Evolutionary conservation across 2,329 filamentous ascomycete species (phyloP).

Genomic region (Curvularia verruculosa): DNA sequence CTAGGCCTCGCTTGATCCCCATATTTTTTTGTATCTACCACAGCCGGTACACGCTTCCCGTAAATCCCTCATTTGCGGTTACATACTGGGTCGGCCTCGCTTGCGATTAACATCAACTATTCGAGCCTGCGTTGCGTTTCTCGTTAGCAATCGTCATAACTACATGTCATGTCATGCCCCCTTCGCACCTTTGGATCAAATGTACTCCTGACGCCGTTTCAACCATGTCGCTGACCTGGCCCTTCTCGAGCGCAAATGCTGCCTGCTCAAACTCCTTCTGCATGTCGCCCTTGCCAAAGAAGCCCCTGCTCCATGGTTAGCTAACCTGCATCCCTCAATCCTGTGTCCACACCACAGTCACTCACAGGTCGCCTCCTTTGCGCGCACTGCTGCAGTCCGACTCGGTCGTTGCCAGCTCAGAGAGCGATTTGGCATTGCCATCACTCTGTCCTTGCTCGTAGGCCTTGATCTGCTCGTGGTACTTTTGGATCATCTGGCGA

Average conservation of each 20-base stretch:
- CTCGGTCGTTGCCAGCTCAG: slow-evolving; percentile 84
- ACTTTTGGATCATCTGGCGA: slow-evolving; percentile 72
- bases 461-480: slow-evolving; percentile 77
- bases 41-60: slow-evolving; percentile 17
- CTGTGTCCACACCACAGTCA: slow-evolving; percentile 25
- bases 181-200: slow-evolving; percentile 81
- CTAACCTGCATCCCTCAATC: too few relatives aligned
- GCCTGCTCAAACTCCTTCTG: slow-evolving; percentile 98
- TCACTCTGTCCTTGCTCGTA: slow-evolving; percentile 57
- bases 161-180: slow-evolving; percentile 1
- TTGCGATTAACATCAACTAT: slow-evolving; percentile 10
- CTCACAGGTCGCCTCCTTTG: slow-evolving; percentile 86
- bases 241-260: slow-evolving; percentile 85
- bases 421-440: slow-evolving; percentile 57
- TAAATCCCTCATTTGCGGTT: slow-evolving; percentile 5
- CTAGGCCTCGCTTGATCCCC: slow-evolving; percentile 17
- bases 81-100: not conserved
- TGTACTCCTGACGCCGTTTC: slow-evolving; percentile 94
- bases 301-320: slow-evolving; percentile 63
- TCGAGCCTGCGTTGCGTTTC: slow-evolving; percentile 29
- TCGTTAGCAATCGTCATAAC: slow-evolving; percentile 18
- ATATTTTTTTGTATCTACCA: slow-evolving; percentile 9
- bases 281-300: slow-evolving; percentile 95
- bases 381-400: slow-evolving; percentile 95
- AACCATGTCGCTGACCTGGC: slow-evolving; percentile 84